Base-by-base conservation (phyloP, 805 yeast genomes). In the Cyberlindnera subsufficiens region DNA sequence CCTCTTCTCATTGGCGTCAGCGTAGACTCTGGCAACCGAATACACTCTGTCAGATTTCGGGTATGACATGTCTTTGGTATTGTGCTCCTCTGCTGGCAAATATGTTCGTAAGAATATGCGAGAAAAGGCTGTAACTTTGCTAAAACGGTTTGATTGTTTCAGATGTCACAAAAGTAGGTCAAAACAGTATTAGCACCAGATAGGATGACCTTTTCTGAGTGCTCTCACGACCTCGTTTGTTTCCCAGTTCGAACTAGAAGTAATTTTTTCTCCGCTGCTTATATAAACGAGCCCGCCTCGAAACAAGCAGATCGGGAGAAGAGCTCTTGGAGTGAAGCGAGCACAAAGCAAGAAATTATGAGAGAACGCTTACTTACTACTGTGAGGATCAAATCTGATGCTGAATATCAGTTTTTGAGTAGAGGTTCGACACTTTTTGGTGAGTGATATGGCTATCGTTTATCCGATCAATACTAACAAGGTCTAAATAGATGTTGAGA, bases 1-100 rank as follows among this genome's bases (percentile, higher is more conserved):
- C 58, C 82, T 77, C 44, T 68, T 68, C 42, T 73, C 72, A 60
- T 86, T 85, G 43, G 76, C 90, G 55, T 86, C 82, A 16, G 89
- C 79, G 60, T 87, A 87, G 17, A 86, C 93, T 44, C 81, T 67
- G 14, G 80, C 66, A 46, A 67, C 71, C 43, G 75, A 77, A 58
- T 66, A 65, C 18, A 64, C 58, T 46, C 62, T 64, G 16, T 49
- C 54, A 11, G 62, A 43, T 36, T 55, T 53, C 18, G 51, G 53
- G 32, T 55, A 55, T 50, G 53, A 48, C 25, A 30, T 46, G 25
- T 31, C 14, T 32, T 16, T 17, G 27, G 39, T 19, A 15, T 18
- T 16, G 16, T 8, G 15, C 17, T 34, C 29, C n/a, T 10, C 27
- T 34, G 29, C 16, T 18, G 10, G 37, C 18, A 22, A 22, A 4